These are phyloP conservation scores for Ilyonectria sp. DNA, from an alignment of 2,329 filamentous ascomycete species.

Conservation along the genomic window DNA sequence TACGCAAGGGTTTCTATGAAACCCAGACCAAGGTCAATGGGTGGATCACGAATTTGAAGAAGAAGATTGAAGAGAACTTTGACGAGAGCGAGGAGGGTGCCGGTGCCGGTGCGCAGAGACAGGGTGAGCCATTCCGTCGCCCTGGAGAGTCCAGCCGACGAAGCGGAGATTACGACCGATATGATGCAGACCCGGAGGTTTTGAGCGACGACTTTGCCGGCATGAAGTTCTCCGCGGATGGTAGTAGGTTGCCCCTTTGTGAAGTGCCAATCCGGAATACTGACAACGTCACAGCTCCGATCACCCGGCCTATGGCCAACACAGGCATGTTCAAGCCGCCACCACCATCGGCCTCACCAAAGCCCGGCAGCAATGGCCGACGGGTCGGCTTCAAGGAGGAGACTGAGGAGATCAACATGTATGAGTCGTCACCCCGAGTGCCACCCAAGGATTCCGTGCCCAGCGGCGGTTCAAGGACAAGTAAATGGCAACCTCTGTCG, in stretches of 20 bases:
- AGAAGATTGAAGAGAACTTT: conserved; percentile 92
- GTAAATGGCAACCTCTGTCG: conserved; percentile 98
- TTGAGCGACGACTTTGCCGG: conserved; percentile 90
- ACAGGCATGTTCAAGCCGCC: conserved; percentile 84
- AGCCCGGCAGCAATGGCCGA: conserved; percentile 61
- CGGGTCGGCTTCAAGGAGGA: conserved; percentile 72
- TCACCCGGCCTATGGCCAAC: conserved; percentile 78
- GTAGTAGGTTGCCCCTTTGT: conserved; percentile 64
- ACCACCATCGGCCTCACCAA: conserved; percentile 67
- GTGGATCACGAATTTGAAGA: conserved; percentile 93
- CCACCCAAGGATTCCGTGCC: conserved; percentile 66
- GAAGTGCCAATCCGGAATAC: conserved; percentile 2
- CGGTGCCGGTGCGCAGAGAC: conserved; percentile 60
- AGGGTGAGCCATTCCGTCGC: conserved; percentile 59
- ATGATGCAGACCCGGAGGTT: conserved; percentile 94
- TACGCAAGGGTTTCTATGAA: conserved; percentile 94
- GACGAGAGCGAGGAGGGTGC: conserved; percentile 73
- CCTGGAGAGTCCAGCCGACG: conserved; percentile 76
- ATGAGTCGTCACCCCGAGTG: conserved; percentile 74
- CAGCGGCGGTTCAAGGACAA: conserved; percentile 74
- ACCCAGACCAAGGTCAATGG: conserved; percentile 94
- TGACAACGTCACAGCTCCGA: conserved; percentile 49
- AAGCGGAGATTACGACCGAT: conserved; percentile 91
- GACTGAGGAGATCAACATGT: conserved; percentile 85
- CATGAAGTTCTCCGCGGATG: conserved; percentile 74